Percentiles rank a stretch among this genome's conserved stretches.
phyloP scores from a whole-genome alignment of 495 filamentous ascomycete genomes.

The Tricharina praecox region DNA sequence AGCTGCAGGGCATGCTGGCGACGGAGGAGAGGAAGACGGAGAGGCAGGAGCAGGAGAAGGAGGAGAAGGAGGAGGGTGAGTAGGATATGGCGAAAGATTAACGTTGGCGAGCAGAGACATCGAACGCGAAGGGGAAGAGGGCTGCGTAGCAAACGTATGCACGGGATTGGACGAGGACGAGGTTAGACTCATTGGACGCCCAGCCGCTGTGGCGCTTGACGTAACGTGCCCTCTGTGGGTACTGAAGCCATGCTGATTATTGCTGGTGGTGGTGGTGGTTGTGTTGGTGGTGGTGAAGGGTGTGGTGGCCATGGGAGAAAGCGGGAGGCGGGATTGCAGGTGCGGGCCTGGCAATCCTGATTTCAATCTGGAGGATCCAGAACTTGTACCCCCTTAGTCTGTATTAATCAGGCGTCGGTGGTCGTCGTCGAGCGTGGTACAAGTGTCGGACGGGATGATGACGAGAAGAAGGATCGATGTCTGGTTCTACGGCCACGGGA shows the following conservation, averaged over 20 bases:
- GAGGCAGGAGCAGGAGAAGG: no score
- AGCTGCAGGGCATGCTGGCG: conserved; percentile 15
- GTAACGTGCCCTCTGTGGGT: not conserved
- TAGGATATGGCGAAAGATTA: no score
- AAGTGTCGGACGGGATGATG: not conserved
- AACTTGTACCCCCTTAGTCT: not conserved
- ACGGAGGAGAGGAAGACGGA: not conserved
- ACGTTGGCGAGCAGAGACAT: no score
- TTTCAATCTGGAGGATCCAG: not conserved
- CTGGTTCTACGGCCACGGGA: no score
- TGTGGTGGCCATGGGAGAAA: no score
- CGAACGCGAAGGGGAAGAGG: no score
- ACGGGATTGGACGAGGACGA: not conserved
- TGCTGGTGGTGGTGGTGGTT: no score
- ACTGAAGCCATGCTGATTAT: not conserved
- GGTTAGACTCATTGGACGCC: not conserved
- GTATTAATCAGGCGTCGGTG: not conserved
- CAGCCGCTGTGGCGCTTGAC: not conserved
- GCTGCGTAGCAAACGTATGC: not conserved
- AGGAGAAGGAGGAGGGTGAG: not conserved
- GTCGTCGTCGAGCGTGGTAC: not conserved
- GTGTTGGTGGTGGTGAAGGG: no score
- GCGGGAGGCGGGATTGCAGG: not conserved
- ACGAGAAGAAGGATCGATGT: not conserved
- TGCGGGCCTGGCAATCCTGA: conserved; percentile 2